phyloP scores from a whole-genome alignment of 495 filamentous ascomycete genomes.

The Darksidea phi region DNA sequence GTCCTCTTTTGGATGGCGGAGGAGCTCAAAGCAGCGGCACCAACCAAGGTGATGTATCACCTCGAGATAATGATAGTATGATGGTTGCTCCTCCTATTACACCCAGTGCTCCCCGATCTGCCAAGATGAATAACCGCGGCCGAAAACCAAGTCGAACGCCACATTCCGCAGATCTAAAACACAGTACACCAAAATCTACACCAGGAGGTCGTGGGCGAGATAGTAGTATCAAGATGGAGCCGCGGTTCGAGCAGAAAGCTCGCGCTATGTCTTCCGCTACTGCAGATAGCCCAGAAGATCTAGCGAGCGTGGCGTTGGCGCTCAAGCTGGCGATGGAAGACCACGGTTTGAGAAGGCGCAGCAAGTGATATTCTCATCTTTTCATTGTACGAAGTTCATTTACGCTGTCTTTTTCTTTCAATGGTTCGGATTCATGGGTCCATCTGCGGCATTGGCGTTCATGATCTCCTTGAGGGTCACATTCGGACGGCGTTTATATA shows the following conservation, averaged over 20 bases:
- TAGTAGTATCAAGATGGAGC: conserved; percentile 23
- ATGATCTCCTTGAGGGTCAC: neutral
- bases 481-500: too few species aligned
- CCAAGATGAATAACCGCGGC: conserved; percentile 1
- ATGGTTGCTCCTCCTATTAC: neutral
- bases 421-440: neutral
- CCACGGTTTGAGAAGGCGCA: conserved; percentile 56
- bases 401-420: neutral
- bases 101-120: neutral
- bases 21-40: neutral
- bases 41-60: conserved; percentile 2
- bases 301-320: conserved; percentile 49
- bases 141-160: conserved; percentile 25
- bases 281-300: conserved; percentile 4
- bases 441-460: neutral
- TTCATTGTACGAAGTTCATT: neutral
- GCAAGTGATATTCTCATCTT: conserved; percentile 23
- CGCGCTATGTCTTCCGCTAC: conserved; percentile 2
- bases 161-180: conserved; percentile 1
- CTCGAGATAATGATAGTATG: neutral
- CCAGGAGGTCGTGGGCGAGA: conserved; percentile 7
- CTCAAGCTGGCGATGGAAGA: conserved; percentile 60
- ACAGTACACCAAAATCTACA: conserved; percentile 17
- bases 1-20: neutral
- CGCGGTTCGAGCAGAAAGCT: conserved; percentile 6